Conservation (phyloP, 2,329 filamentous ascomycete species). For the Phaeosphaeria sp. region DNA sequence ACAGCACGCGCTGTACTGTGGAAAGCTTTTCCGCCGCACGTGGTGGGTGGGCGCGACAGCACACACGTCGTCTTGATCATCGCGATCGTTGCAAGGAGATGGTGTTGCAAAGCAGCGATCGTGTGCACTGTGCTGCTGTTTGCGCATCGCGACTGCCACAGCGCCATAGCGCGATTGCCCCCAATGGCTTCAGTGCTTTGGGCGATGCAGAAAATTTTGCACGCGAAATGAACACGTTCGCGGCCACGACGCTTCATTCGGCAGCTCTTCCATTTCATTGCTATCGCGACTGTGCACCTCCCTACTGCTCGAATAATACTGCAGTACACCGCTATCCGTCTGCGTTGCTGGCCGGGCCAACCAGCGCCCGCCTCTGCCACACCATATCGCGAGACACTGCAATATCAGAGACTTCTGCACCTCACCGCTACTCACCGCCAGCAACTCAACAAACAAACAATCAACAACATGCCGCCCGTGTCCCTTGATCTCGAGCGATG, state of each 20-base stretch:
- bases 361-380: constrained; percentile 32
- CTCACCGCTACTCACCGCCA: constrained; percentile 45
- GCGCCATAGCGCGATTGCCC: not conserved
- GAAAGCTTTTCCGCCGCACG: not conserved
- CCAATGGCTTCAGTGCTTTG: not conserved
- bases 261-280: constrained; percentile 15
- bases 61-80: not conserved
- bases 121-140: not conserved
- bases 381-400: constrained; percentile 20
- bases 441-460: constrained; percentile 26
- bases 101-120: not conserved
- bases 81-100: not conserved
- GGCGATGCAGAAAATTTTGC: constrained; percentile 23
- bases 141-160: not conserved
- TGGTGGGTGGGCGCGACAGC: not conserved
- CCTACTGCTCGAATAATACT: no score
- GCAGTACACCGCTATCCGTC: constrained; percentile 37
- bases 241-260: constrained; percentile 27
- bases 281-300: constrained; percentile 18
- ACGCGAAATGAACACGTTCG: constrained; percentile 19
- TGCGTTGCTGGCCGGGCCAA: constrained; percentile 37
- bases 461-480: constrained; percentile 33
- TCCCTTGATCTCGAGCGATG: constrained; percentile 39
- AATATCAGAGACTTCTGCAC: constrained; percentile 32
- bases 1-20: constrained; percentile 14